Percentiles rank a stretch among this genome's conserved stretches.
phyloP scores from a whole-genome alignment of 2,329 filamentous ascomycete genomes.

The Fusarium sp. region DNA sequence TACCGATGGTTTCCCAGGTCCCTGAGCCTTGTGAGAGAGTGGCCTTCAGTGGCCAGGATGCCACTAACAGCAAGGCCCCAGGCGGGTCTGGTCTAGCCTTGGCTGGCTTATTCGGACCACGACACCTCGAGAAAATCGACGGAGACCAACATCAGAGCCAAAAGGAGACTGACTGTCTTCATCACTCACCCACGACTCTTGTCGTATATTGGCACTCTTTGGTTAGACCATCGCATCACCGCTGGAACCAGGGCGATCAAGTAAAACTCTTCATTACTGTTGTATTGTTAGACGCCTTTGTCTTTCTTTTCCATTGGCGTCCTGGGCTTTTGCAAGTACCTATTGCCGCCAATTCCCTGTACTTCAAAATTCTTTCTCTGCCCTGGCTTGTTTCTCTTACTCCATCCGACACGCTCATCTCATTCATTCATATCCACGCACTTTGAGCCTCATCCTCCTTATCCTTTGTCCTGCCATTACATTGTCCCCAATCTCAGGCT shows the following conservation, averaged over 20 bases:
- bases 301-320: constrained; percentile 28
- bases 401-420: constrained; percentile 50
- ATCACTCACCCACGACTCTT: constrained; percentile 43
- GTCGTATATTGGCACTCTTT: constrained; percentile 34
- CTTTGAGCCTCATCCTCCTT: constrained; percentile 40
- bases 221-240: constrained; percentile 23
- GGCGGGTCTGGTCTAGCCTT: constrained; percentile 39
- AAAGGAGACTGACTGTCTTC: constrained; percentile 50
- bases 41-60: constrained; percentile 37
- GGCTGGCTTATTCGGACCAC: constrained; percentile 56
- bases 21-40: constrained; percentile 33
- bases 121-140: constrained; percentile 56
- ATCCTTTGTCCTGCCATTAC: background rate
- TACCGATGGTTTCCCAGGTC: constrained; percentile 29
- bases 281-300: constrained; percentile 25
- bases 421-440: constrained; percentile 42
- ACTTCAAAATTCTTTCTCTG: constrained; percentile 51
- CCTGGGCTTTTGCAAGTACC: constrained; percentile 37
- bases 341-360: constrained; percentile 44
- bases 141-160: constrained; percentile 51
- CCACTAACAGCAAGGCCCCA: constrained; percentile 39
- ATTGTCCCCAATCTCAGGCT: constrained; percentile 14
- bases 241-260: background rate
- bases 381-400: constrained; percentile 47
- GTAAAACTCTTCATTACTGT: constrained; percentile 6